A percentile compares a stretch with the other conserved stretches of the same genome.
Conservation (phyloP, 1,284 basidiomycete species). For the Apiotrichum domesticum region DNA sequence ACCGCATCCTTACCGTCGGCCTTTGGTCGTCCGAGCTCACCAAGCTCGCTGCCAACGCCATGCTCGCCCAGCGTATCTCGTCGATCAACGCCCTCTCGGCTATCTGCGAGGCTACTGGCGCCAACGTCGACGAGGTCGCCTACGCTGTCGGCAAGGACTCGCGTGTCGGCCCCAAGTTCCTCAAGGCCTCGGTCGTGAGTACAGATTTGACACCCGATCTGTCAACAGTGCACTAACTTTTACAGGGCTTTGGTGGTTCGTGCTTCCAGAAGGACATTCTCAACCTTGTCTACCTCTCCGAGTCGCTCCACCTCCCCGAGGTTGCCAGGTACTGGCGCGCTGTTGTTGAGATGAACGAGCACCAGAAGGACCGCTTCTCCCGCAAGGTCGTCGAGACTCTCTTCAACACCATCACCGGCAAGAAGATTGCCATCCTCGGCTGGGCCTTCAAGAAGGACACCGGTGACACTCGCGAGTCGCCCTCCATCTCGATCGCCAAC, state of each 20-base stretch:
- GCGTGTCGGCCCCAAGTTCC: slow-evolving; percentile 91
- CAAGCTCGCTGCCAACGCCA: slow-evolving; percentile 97
- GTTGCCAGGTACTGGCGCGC: slow-evolving; percentile 98
- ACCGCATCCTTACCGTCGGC: slow-evolving; percentile 86
- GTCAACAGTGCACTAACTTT: slow-evolving; percentile 5
- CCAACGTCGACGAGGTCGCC: slow-evolving; percentile 96
- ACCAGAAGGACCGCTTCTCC: slow-evolving; percentile 85
- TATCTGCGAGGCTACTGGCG: slow-evolving; percentile 99
- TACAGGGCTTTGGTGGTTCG: slow-evolving; percentile 81
- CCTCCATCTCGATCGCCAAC: slow-evolving; percentile 89
- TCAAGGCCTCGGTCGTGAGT: slow-evolving; percentile 59
- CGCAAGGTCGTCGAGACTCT: slow-evolving; percentile 88
- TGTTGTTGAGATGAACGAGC: slow-evolving; percentile 93
- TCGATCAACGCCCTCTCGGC: slow-evolving; percentile 97
- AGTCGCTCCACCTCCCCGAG: slow-evolving; percentile 87
- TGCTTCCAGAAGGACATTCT: slow-evolving; percentile 99
- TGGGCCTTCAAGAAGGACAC: slow-evolving; percentile 91
- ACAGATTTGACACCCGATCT: no score
- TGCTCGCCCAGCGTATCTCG: slow-evolving; percentile 97
- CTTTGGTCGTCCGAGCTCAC: slow-evolving; percentile 98
- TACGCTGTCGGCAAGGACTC: slow-evolving; percentile 89
- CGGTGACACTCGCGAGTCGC: slow-evolving; percentile 93
- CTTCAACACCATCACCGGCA: slow-evolving; percentile 76
- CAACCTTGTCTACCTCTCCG: slow-evolving; percentile 94
- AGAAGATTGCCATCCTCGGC: slow-evolving; percentile 93